phyloP scores from a whole-genome alignment of 1,139 yeast species.

The Scheffersomyces cryptocercus region DNA sequence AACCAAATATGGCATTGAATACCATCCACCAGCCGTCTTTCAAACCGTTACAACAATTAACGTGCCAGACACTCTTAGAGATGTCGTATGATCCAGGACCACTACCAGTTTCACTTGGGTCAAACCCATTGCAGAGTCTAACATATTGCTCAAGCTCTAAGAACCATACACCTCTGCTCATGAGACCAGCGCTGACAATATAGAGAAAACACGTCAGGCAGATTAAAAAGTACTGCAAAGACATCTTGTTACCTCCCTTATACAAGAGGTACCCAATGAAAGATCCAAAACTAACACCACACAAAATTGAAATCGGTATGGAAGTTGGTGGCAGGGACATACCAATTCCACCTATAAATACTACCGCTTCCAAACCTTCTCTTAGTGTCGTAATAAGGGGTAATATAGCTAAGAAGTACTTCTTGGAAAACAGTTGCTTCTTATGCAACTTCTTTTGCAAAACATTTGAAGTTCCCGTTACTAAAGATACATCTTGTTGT shows the following conservation, averaged over 20 bases:
- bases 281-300: conserved; percentile 37
- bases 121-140: conserved; percentile 43
- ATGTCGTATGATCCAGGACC: conserved; percentile 52
- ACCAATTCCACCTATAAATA: conserved; percentile 50
- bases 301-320: conserved; percentile 38
- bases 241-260: conserved; percentile 43
- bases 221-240: conserved; percentile 43
- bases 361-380: conserved; percentile 52
- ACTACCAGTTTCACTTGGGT: conserved; percentile 49
- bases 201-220: conserved; percentile 43
- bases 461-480: neutral
- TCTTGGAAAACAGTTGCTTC: conserved; percentile 23
- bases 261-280: conserved; percentile 38
- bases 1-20: conserved; percentile 46
- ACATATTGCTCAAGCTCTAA: conserved; percentile 46
- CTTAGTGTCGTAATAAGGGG: conserved; percentile 50
- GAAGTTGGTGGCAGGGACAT: conserved; percentile 39
- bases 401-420: conserved; percentile 40
- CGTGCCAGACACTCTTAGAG: conserved; percentile 46
- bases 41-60: conserved; percentile 49
- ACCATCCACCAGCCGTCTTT: conserved; percentile 54
- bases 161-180: conserved; percentile 50
- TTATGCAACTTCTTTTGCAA: neutral
- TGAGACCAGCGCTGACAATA: conserved; percentile 47
- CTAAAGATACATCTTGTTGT: neutral